Evolutionary conservation across 345 rosid species (phyloP).

Genomic region (Salix koriyanagi): DNA sequence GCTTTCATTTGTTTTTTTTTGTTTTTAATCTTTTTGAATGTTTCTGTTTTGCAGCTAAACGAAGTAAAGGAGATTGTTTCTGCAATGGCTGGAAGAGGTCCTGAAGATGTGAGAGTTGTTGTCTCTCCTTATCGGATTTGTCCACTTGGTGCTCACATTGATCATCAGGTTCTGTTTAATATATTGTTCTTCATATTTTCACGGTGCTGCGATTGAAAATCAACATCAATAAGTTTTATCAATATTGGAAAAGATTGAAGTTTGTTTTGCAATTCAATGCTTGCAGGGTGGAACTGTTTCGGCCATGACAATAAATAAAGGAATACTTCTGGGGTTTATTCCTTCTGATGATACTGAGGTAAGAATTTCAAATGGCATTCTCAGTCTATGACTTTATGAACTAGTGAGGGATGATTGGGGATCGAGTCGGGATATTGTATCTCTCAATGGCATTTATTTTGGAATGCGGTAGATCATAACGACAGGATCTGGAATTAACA

Average conservation of each 20-base stretch:
- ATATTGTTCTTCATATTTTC: not conserved
- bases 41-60: constrained; percentile 39
- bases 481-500: not conserved
- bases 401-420: not conserved
- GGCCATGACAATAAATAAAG: constrained; percentile 85
- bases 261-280: constrained; percentile 1
- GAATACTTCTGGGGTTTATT: constrained; percentile 80
- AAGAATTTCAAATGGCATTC: not conserved
- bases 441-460: not conserved
- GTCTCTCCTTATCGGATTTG: constrained; percentile 87
- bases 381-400: not conserved
- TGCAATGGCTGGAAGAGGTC: constrained; percentile 51
- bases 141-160: constrained; percentile 95
- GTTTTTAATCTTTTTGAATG: not conserved
- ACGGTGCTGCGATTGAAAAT: not conserved
- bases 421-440: not conserved
- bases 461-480: not conserved
- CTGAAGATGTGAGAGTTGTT: constrained; percentile 60
- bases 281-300: constrained; percentile 83
- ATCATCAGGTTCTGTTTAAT: constrained; percentile 67
- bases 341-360: constrained; percentile 69
- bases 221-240: not conserved
- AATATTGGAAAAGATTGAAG: not conserved
- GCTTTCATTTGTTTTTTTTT: not conserved
- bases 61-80: constrained; percentile 41